Conservation (phyloP, 768 basidiomycete genomes). For the Gymnopilus junonius region DNA sequence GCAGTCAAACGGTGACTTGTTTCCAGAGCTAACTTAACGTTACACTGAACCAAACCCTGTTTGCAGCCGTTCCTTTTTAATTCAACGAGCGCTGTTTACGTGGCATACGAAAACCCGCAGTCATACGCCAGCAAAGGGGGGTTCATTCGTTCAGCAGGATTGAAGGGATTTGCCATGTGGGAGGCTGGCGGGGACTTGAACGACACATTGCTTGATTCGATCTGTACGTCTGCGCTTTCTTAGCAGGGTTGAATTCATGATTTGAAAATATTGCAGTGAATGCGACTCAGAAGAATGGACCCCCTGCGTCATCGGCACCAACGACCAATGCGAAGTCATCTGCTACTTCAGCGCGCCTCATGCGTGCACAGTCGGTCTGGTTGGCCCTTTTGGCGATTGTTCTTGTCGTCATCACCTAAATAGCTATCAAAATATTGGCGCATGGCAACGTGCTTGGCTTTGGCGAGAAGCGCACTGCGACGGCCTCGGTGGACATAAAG, state of each 20-base stretch:
- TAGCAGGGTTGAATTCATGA: not conserved
- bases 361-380: slow-evolving; percentile 11
- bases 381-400: slow-evolving; percentile 4
- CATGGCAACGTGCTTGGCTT: not conserved
- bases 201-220: slow-evolving; percentile 66
- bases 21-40: not conserved
- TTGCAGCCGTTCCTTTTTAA: slow-evolving; percentile 73
- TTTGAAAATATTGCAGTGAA: slow-evolving; percentile 20
- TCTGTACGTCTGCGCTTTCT: slow-evolving; percentile 37
- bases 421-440: not conserved
- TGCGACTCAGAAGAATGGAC: slow-evolving; percentile 26
- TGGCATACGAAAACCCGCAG: slow-evolving; percentile 67
- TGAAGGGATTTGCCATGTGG: slow-evolving; percentile 77
- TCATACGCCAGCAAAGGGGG: slow-evolving; percentile 67
- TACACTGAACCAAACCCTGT: slow-evolving; percentile 8
- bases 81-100: slow-evolving; percentile 52
- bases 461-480: slow-evolving; percentile 13
- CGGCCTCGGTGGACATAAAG: slow-evolving; percentile 15
- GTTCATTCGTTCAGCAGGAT: slow-evolving; percentile 54
- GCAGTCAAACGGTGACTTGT: slow-evolving; percentile 71
- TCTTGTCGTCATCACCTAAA: slow-evolving; percentile 8
- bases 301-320: slow-evolving; percentile 6
- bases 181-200: slow-evolving; percentile 69
- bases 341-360: slow-evolving; percentile 5
- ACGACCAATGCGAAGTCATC: slow-evolving; percentile 3